A percentile compares a stretch with the other conserved stretches of the same genome.
Conservation (phyloP, 768 basidiomycete species). For the Suillus occidentalis region DNA sequence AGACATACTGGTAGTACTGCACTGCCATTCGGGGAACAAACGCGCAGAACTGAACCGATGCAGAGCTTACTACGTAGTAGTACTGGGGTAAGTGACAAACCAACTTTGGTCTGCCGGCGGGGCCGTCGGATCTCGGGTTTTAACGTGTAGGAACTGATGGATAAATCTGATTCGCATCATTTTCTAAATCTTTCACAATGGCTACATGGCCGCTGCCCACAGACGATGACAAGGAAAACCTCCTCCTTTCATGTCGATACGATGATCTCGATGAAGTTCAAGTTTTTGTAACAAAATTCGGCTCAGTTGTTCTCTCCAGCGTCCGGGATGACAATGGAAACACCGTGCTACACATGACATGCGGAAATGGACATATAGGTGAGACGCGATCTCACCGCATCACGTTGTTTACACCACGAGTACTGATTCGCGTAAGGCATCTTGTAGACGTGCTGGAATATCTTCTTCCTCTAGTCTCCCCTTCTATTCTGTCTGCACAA, state of each 20-base stretch:
- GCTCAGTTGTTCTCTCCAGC: conserved; percentile 44
- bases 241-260: conserved; percentile 83
- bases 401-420: conserved; percentile 8
- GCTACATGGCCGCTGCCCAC: conserved; percentile 27
- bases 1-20: neutral
- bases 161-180: neutral
- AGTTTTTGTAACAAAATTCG: conserved; percentile 60
- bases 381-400: conserved; percentile 22
- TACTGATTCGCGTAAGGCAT: conserved; percentile 47
- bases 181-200: conserved; percentile 8
- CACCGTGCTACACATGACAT: conserved; percentile 81
- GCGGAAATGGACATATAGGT: conserved; percentile 90
- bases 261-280: conserved; percentile 83
- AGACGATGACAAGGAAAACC: conserved; percentile 63
- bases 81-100: too few relatives aligned
- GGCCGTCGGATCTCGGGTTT: neutral
- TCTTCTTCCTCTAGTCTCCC: conserved; percentile 59
- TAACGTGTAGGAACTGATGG: neutral
- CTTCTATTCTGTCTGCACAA: conserved; percentile 55
- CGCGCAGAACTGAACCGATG: too few relatives aligned
- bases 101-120: too few relatives aligned
- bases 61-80: neutral
- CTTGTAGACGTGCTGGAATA: conserved; percentile 71
- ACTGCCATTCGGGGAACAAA: too few relatives aligned
- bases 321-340: conserved; percentile 78